phyloP scores from a whole-genome alignment of 805 yeast genomes.

The Yarrowia sp. region DNA sequence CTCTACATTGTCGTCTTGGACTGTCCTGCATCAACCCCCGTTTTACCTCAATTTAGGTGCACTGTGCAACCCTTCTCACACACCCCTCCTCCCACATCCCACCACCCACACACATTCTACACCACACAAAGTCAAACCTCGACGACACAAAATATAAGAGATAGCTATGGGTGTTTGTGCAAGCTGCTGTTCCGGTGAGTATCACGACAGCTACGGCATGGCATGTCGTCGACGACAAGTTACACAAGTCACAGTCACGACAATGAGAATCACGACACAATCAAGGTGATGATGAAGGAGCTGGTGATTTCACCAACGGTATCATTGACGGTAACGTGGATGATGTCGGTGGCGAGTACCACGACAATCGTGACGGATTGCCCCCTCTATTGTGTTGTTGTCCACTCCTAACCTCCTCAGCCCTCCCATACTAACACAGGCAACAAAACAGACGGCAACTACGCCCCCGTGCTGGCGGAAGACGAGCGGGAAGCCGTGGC shows the following conservation, averaged over 20 bases:
- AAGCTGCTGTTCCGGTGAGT: slow-evolving; percentile 31
- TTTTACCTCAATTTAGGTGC: slow-evolving; percentile 25
- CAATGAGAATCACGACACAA: too few relatives aligned
- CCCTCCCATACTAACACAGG: slow-evolving; percentile 9
- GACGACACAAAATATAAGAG: background rate
- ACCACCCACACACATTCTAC: background rate
- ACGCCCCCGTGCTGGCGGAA: slow-evolving; percentile 84
- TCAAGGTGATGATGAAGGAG: too few relatives aligned
- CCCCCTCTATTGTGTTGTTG: too few relatives aligned
- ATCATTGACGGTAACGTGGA: too few relatives aligned
- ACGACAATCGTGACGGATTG: too few relatives aligned
- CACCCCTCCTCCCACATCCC: slow-evolving; percentile 14
- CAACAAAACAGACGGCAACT: slow-evolving; percentile 45
- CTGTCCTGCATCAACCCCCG: slow-evolving; percentile 16
- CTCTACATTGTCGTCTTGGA: background rate
- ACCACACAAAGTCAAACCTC: background rate
- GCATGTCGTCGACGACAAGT: too few relatives aligned
- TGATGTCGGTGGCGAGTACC: too few relatives aligned
- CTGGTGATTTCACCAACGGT: too few relatives aligned
- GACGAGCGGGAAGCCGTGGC: slow-evolving; percentile 96
- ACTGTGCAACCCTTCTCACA: slow-evolving; percentile 23
- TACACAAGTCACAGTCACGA: too few relatives aligned
- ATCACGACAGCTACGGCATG: background rate
- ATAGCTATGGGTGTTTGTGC: slow-evolving; percentile 32
- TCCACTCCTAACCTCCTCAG: too few relatives aligned